Evolutionary conservation across 2,329 filamentous ascomycete species (phyloP).

Genomic region (Curvularia spicifera): DNA sequence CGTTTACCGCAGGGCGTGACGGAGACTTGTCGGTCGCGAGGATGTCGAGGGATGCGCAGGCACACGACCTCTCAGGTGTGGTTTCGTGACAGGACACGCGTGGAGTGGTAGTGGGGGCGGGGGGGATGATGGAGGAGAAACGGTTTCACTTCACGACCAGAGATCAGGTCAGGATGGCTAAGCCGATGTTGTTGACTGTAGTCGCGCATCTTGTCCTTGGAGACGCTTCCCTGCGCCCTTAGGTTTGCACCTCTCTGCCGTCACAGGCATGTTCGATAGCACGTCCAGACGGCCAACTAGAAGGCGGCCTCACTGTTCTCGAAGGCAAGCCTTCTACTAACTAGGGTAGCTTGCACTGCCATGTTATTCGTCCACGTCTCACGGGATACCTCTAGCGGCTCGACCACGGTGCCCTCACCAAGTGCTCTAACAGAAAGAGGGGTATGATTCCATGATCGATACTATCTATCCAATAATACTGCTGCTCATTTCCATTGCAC

Average conservation of each 20-base stretch:
- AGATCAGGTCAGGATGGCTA: slow-evolving; percentile 23
- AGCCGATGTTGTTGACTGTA: slow-evolving; percentile 22
- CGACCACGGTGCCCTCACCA: slow-evolving; percentile 19
- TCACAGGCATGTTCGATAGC: slow-evolving; percentile 35
- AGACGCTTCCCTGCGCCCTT: slow-evolving; percentile 21
- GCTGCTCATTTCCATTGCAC: slow-evolving; percentile 22
- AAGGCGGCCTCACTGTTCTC: slow-evolving; percentile 42
- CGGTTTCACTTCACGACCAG: slow-evolving; percentile 34
- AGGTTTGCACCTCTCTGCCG: slow-evolving; percentile 25
- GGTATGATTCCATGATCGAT: slow-evolving; percentile 22
- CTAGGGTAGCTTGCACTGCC: slow-evolving; percentile 26
- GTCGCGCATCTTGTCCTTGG: slow-evolving; percentile 29
- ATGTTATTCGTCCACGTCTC: slow-evolving; percentile 47
- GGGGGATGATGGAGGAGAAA: slow-evolving; percentile 24
- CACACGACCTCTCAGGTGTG: slow-evolving; percentile 31
- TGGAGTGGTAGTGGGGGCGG: slow-evolving; percentile 36
- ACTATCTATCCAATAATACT: slow-evolving; percentile 24
- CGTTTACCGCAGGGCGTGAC: slow-evolving; percentile 27
- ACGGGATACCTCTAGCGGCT: slow-evolving; percentile 32
- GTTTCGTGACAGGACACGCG: slow-evolving; percentile 33
- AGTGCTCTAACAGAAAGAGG: slow-evolving; percentile 14
- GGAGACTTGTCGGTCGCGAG: slow-evolving; percentile 18
- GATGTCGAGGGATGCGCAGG: slow-evolving; percentile 24
- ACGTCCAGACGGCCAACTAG: slow-evolving; percentile 37
- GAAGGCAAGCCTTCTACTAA: slow-evolving; percentile 27